Percentiles rank a stretch among this genome's conserved stretches.
Evolutionary conservation across 768 basidiomycete genomes (phyloP).

Genomic region (Suillus bovinus): DNA sequence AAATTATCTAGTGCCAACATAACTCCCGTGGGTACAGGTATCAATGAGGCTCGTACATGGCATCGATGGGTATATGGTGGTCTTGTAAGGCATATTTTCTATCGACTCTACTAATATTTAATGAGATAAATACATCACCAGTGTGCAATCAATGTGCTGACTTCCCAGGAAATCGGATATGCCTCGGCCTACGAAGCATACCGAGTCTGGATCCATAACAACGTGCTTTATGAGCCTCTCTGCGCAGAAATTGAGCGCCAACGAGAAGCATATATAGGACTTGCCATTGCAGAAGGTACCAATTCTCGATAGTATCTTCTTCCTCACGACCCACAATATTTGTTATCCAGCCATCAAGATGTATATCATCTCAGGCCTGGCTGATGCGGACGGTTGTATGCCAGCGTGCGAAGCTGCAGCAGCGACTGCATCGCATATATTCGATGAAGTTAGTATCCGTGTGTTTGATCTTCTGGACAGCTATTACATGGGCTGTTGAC

Average conservation of each 20-base stretch:
- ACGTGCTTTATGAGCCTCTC: slow-evolving; percentile 53
- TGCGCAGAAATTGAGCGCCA: slow-evolving; percentile 60
- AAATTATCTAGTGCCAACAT: slow-evolving; percentile 17
- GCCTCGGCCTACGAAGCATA: slow-evolving; percentile 81
- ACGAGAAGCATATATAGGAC: slow-evolving; percentile 63
- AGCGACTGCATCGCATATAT: slow-evolving; percentile 62
- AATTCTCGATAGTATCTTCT: slow-evolving; percentile 3
- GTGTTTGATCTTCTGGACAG: background rate
- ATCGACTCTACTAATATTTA: background rate
- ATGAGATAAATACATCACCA: slow-evolving; percentile 24
- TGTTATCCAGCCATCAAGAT: slow-evolving; percentile 52
- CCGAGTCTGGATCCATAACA: slow-evolving; percentile 63
- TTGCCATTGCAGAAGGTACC: slow-evolving; percentile 73
- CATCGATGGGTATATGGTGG: slow-evolving; percentile 68
- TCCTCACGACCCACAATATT: slow-evolving; percentile 4
- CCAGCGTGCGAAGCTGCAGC: slow-evolving; percentile 66
- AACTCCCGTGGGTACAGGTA: slow-evolving; percentile 45
- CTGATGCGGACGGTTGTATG: slow-evolving; percentile 47
- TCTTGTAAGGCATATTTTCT: slow-evolving; percentile 39
- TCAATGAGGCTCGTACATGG: slow-evolving; percentile 63
- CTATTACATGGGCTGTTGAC: background rate
- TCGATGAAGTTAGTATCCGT: slow-evolving; percentile 45
- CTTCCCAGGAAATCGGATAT: slow-evolving; percentile 65
- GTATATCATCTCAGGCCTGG: slow-evolving; percentile 46
- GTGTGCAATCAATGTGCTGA: slow-evolving; percentile 52